Evolutionary conservation across 2,329 filamentous ascomycete species (phyloP), one percentile per base, ranked within the genome.

Genomic region (Xylaria arbuscula): DNA sequence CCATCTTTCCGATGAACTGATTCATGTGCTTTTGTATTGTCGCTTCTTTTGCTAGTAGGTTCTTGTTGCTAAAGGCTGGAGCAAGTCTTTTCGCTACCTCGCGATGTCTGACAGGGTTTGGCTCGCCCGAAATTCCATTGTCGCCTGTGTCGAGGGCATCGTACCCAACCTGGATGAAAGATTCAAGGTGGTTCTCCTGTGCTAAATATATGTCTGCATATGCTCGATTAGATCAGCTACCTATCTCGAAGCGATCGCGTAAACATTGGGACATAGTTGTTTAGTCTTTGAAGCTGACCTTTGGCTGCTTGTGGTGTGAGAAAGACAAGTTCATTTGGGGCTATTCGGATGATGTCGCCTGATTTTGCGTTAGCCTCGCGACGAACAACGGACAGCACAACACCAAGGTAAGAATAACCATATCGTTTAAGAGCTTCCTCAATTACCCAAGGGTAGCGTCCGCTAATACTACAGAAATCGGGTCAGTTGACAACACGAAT

Each of bases 91-190:
- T 73, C 11, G 72, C 70, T 3, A 70, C 48, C 58, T 69, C n/a
- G 9, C 67, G 70, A 11, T 71, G 72, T 24, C 50, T 69, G 9
- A 58, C 61, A 11, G 67, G 70, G 42, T 73, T 66, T 28, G 45
- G 51, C 50, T 73, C 70, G 58, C 67, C 67, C 13, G 62, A 62
- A n/a, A 73, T 62, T 28, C 71, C 71, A 34, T 55, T 64, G 5
- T 72, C 70, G 9, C 60, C 68, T 36, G 60, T 55, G 13, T 70
- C 71, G 32, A 66, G 56, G 17, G 66, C 53, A 59, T 67, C 65
- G 22, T 69, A 63, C 10, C 68, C 59, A 1, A 65, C 59, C 54
- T 73, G 68, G n/a, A 64, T 51, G 24, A 72, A 72, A 6, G 22
- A 48, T 40, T 73, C 71, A 2, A 62, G 59, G 19, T 62, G 47